A percentile compares a stretch with the other conserved stretches of the same genome.
Conservation (phyloP, 164 flowering plant genomes). For the Nymphaea colorata region DNA sequence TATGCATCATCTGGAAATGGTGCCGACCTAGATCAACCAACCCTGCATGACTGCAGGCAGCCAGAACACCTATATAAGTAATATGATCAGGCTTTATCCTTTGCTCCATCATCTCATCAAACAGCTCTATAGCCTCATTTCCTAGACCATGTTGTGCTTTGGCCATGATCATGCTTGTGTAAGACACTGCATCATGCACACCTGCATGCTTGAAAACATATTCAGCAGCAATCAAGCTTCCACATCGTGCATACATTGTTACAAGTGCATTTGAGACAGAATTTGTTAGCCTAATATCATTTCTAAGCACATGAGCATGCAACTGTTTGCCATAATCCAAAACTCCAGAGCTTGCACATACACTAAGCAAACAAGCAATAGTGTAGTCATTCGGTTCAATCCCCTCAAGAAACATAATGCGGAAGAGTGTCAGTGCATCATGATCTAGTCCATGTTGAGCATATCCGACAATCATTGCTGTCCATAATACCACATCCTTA, state of each 20-base stretch:
- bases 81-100: constrained; percentile 71
- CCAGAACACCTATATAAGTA: constrained; percentile 81
- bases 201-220: constrained; percentile 28
- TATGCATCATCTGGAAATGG: constrained; percentile 46
- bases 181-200: constrained; percentile 50
- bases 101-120: constrained; percentile 44
- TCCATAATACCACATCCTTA: constrained; percentile 82
- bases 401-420: constrained; percentile 53
- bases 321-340: constrained; percentile 65
- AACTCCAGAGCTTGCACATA: constrained; percentile 57
- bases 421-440: constrained; percentile 61
- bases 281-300: constrained; percentile 35
- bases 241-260: constrained; percentile 72
- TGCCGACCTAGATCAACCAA: constrained; percentile 47
- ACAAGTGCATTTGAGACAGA: constrained; percentile 70
- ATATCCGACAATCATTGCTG: constrained; percentile 90
- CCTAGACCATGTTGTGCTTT: constrained; percentile 83
- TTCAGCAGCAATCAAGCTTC: constrained; percentile 46
- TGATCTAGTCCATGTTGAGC: constrained; percentile 47
- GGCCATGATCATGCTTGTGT: constrained; percentile 85
- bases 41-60: constrained; percentile 77
- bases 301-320: constrained; percentile 50
- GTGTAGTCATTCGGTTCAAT: constrained; percentile 66
- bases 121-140: constrained; percentile 54
- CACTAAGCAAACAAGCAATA: constrained; percentile 60